These are phyloP conservation scores for Yamadazyma membranifaciens DNA, from an alignment of 1,139 yeast genomes.

Conservation along the genomic window DNA sequence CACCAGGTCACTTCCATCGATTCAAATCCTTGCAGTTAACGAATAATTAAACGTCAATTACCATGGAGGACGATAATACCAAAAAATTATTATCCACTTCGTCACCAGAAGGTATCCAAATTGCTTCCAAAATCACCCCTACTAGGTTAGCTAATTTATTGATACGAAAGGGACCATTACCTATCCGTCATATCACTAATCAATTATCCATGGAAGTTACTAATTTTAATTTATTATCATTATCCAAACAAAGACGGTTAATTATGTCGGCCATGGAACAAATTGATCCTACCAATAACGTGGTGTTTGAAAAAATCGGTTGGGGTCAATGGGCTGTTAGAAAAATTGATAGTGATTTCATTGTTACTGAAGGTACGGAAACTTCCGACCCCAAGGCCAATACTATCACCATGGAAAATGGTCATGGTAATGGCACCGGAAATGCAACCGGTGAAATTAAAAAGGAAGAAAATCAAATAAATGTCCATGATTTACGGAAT, in stretches of 20 bases:
- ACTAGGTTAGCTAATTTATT: conserved; percentile 69
- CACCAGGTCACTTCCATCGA: no score
- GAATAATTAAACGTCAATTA: no score
- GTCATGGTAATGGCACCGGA: not conserved
- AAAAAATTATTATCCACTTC: conserved; percentile 61
- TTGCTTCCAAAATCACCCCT: conserved; percentile 85
- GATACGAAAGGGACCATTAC: conserved; percentile 77
- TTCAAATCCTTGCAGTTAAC: no score
- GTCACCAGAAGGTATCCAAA: conserved; percentile 85
- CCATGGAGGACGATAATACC: not conserved
- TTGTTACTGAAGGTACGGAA: conserved; percentile 46
- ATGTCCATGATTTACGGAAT: conserved; percentile 36
- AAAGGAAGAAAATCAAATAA: conserved; percentile 18
- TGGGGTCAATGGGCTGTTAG: conserved; percentile 98
- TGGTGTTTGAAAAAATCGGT: conserved; percentile 87
- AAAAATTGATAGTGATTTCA: conserved; percentile 48
- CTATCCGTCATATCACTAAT: conserved; percentile 84
- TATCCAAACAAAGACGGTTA: conserved; percentile 85
- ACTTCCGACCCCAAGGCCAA: not conserved
- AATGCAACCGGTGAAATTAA: not conserved
- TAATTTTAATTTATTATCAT: conserved; percentile 74
- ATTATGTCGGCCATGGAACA: conserved; percentile 86
- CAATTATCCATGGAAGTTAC: conserved; percentile 74
- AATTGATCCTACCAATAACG: conserved; percentile 54
- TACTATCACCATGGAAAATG: conserved; percentile 13